Conservation (phyloP, 768 basidiomycete species). For the Ramaria sp. region DNA sequence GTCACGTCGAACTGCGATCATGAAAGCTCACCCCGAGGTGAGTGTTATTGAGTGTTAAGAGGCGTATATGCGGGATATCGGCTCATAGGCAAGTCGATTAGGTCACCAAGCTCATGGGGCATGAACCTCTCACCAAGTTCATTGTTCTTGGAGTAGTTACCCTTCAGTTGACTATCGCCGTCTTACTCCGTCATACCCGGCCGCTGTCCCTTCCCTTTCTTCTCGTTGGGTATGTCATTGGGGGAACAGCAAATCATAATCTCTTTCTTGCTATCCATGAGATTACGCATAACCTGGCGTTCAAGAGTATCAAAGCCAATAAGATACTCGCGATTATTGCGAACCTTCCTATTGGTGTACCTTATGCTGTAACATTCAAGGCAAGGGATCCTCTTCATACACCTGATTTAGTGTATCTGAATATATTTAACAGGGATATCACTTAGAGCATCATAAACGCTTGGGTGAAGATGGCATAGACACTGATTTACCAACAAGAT, state of each 20-base stretch:
- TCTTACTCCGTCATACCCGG: conserved; percentile 53
- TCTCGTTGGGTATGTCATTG: conserved; percentile 70
- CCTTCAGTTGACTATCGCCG: conserved; percentile 59
- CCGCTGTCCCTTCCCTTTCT: conserved; percentile 68
- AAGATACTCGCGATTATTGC: conserved; percentile 83
- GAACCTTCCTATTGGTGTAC: conserved; percentile 89
- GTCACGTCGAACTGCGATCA: conserved; percentile 72
- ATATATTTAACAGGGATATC: conserved; percentile 51
- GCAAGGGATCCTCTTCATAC: conserved; percentile 24
- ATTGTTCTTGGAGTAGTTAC: conserved; percentile 75
- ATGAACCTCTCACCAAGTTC: conserved; percentile 87
- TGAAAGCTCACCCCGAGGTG: conserved; percentile 92
- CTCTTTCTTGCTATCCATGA: conserved; percentile 97
- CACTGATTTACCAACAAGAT: conserved; percentile 80
- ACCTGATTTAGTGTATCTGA: background rate
- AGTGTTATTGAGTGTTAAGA: background rate
- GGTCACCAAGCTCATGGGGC: conserved; percentile 96
- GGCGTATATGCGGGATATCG: background rate
- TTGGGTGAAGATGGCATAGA: conserved; percentile 94
- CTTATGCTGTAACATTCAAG: conserved; percentile 95
- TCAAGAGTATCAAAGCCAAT: conserved; percentile 71
- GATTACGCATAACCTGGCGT: conserved; percentile 96
- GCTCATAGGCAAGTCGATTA: conserved; percentile 26
- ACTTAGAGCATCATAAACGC: conserved; percentile 94
- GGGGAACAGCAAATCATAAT: conserved; percentile 96